Conservation (phyloP, 192 early-diverging fungal genomes). For the Thamnidium elegans region DNA sequence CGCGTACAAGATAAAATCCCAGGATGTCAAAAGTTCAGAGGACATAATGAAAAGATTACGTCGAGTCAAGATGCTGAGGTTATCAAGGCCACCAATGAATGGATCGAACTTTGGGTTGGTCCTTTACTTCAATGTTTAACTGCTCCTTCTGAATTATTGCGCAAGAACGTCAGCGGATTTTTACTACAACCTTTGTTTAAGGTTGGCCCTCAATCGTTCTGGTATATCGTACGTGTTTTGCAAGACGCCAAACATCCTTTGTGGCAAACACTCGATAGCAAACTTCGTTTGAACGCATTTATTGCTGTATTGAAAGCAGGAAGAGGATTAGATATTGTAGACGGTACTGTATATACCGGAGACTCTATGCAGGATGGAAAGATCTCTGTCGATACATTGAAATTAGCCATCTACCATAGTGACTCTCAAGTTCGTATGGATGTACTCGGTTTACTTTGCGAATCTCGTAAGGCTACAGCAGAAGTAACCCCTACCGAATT, state of each 20-base stretch:
- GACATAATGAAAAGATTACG: slow-evolving; percentile 14
- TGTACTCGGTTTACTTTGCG: slow-evolving; percentile 78
- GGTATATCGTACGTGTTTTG: slow-evolving; percentile 42
- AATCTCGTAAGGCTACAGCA: slow-evolving; percentile 64
- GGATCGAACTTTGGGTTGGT: slow-evolving; percentile 56
- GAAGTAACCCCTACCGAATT: slow-evolving; percentile 62
- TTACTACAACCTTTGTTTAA: slow-evolving; percentile 56
- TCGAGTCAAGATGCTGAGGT: slow-evolving; percentile 11
- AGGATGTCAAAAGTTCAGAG: slow-evolving; percentile 11
- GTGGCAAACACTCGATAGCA: slow-evolving; percentile 12
- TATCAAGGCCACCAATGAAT: slow-evolving; percentile 28
- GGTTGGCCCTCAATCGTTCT: slow-evolving; percentile 41
- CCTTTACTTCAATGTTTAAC: slow-evolving; percentile 55
- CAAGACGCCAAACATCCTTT: slow-evolving; percentile 19
- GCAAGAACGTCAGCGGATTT: slow-evolving; percentile 57
- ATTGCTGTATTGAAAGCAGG: slow-evolving; percentile 57
- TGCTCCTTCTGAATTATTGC: slow-evolving; percentile 43
- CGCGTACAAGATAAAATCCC: slow-evolving; percentile 31
- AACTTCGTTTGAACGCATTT: slow-evolving; percentile 59
- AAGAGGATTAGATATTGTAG: slow-evolving; percentile 54
- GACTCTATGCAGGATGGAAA: slow-evolving; percentile 17
- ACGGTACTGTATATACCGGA: slow-evolving; percentile 39
- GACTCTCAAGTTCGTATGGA: slow-evolving; percentile 75
- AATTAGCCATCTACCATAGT: slow-evolving; percentile 65
- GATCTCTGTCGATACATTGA: slow-evolving; percentile 48